These are phyloP conservation scores for Neofusicoccum cordaticola DNA, from an alignment of 2,329 filamentous ascomycete species.

Conservation along the genomic window DNA sequence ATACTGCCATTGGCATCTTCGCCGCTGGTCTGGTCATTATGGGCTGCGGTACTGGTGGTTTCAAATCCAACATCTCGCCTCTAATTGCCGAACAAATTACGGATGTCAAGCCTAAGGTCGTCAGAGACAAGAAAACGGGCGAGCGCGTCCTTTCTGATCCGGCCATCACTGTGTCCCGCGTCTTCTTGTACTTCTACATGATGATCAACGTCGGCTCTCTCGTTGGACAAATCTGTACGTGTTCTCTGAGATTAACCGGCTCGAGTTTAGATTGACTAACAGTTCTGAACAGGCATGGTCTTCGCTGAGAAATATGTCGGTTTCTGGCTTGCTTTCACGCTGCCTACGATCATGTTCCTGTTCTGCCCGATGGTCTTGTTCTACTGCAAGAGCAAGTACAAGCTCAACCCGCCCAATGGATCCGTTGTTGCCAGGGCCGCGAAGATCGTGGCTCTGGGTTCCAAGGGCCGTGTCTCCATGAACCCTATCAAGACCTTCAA, in stretches of 20 bases:
- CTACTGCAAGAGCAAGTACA: slow-evolving; percentile 61
- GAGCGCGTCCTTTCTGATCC: slow-evolving; percentile 71
- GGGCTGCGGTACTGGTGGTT: slow-evolving; percentile 47
- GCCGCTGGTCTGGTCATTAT: slow-evolving; percentile 51
- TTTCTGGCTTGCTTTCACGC: slow-evolving; percentile 69
- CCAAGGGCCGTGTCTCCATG: slow-evolving; percentile 62
- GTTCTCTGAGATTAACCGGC: not conserved
- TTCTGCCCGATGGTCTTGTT: slow-evolving; percentile 61
- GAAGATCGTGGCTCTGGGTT: slow-evolving; percentile 58
- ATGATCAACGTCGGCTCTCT: slow-evolving; percentile 68
- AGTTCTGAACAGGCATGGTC: slow-evolving; percentile 57
- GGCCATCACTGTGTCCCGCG: slow-evolving; percentile 63
- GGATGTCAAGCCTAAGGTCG: slow-evolving; percentile 57
- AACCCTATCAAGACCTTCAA: slow-evolving; percentile 59
- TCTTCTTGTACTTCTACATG: slow-evolving; percentile 70
- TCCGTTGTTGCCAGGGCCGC: slow-evolving; percentile 69
- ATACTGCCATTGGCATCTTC: slow-evolving; percentile 48
- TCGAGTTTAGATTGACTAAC: not conserved
- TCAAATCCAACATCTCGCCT: slow-evolving; percentile 54
- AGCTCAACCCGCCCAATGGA: slow-evolving; percentile 63
- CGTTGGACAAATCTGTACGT: slow-evolving; percentile 45
- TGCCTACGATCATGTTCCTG: slow-evolving; percentile 66
- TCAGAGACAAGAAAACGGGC: slow-evolving; percentile 51
- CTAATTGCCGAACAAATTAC: slow-evolving; percentile 69
- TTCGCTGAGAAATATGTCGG: slow-evolving; percentile 75